Conservation (phyloP, 2,329 filamentous ascomycete genomes). For the Fusarium sp. region DNA sequence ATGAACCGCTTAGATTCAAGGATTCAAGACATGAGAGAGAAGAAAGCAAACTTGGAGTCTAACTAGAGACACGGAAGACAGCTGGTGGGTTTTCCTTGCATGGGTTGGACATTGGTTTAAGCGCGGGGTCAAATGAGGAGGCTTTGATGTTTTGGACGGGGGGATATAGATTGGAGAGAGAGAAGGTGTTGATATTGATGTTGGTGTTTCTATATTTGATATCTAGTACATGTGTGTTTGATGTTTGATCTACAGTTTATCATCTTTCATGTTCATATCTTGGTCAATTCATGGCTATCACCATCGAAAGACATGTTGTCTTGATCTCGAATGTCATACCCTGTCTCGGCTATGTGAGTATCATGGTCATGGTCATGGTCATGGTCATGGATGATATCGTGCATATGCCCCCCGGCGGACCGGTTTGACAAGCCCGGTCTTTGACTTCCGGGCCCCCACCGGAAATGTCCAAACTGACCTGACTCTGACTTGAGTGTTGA, state of each 20-base stretch:
- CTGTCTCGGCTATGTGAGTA: conserved; percentile 3
- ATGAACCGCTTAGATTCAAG: conserved; percentile 33
- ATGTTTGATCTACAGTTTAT: neutral
- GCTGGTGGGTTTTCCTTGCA: conserved; percentile 22
- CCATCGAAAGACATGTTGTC: neutral
- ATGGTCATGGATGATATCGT: conserved; percentile 31
- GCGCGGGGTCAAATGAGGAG: conserved; percentile 19
- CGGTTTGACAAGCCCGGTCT: conserved; percentile 32
- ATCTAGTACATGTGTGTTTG: neutral
- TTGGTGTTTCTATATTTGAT: neutral
- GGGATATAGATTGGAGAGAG: neutral
- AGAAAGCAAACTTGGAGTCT: conserved; percentile 36
- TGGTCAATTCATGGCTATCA: neutral
- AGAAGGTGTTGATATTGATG: no score
- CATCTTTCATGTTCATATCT: neutral
- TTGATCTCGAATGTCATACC: conserved; percentile 9
- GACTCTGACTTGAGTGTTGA: neutral
- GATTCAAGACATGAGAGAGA: conserved; percentile 8
- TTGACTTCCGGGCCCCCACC: conserved; percentile 32
- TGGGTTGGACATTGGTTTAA: conserved; percentile 20
- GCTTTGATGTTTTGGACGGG: conserved; percentile 21
- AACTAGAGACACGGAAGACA: conserved; percentile 8
- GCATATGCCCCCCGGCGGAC: conserved; percentile 31
- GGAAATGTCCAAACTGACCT: neutral
- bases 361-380: conserved; percentile 7